Evolutionary conservation across 2,329 filamentous ascomycete species (phyloP), one percentile per base, ranked within the genome.

Genomic region (Pseudovirgaria hyperparasitica): DNA sequence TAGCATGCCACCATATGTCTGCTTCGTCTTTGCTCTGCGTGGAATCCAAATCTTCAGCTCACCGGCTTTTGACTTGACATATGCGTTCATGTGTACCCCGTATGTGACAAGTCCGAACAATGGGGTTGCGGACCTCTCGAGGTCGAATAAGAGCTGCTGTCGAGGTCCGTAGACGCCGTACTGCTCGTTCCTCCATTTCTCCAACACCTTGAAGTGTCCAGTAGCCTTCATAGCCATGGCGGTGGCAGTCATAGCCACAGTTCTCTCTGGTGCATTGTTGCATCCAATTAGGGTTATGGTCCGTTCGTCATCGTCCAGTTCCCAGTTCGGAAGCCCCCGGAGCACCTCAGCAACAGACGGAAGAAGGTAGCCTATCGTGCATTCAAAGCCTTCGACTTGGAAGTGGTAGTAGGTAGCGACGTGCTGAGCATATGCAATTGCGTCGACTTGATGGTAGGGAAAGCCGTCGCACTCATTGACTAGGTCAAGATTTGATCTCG

Each of bases 1-100:
- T 38, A 98, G 63, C 63, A 94, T 86, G n/a, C 79, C 70, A 0
- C 79, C 77, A 47, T 87, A 98, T 0, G 85, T 94, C 39, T 81
- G 72, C 62, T 96, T 98, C 32, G 63, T 70, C 26, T 62, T 63
- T 9, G 85, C 71, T 7, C 90, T 68, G 23, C 76, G 69, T 4
- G 90, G 81, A 2, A 92, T 71, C 87, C 90, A 96, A 21, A 98
- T 64, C 44, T 73, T 76, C 23, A 92, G 56, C 11, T 75, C 76
- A 27, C 66, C 53, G 20, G 65, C 59, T 13, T 34, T 30, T 9
- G 44, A 45, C 15, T 39, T 35, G 9, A 50, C 48, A 30, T 50
- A 63, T 2, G 47, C 55, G 0, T 45, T 50, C 31, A 61, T 28
- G 29, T 63, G 60, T 8, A 60, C 52, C 5, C 58, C 57, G 26